phyloP scores from a whole-genome alignment of 495 filamentous ascomycete genomes.

The Trichocladium uniseriatum region DNA sequence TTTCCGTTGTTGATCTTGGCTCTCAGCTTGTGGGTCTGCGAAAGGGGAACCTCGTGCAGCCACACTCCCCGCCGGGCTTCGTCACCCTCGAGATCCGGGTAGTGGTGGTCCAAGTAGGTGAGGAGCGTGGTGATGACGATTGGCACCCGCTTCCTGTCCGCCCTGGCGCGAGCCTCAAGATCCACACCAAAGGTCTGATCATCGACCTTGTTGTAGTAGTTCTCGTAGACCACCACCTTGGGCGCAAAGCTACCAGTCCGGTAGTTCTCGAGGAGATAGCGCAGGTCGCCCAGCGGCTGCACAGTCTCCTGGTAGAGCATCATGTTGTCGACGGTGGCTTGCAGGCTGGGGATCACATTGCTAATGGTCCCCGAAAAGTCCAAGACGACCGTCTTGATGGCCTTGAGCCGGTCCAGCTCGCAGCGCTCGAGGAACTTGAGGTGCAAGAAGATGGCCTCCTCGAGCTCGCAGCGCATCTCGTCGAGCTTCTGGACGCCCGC shows the following conservation, averaged over 20 bases:
- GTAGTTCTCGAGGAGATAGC: constrained; percentile 97
- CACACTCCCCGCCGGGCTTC: constrained; percentile 88
- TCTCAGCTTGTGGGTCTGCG: constrained; percentile 77
- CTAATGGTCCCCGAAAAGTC: constrained; percentile 97
- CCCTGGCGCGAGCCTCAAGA: constrained; percentile 83
- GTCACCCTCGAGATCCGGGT: constrained; percentile 95
- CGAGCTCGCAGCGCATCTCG: constrained; percentile 79
- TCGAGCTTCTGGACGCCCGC: constrained; percentile 74
- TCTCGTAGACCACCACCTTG: constrained; percentile 90
- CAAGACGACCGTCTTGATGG: constrained; percentile 93
- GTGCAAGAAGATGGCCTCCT: constrained; percentile 88
- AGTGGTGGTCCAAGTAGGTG: constrained; percentile 90
- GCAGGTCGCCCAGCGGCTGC: constrained; percentile 79
- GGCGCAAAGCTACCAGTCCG: constrained; percentile 87
- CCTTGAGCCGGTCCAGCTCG: constrained; percentile 90
- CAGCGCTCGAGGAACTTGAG: constrained; percentile 96
- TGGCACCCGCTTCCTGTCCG: constrained; percentile 91
- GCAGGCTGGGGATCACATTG: constrained; percentile 93
- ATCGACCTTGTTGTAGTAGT: constrained; percentile 97
- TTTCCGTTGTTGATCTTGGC: constrained; percentile 82
- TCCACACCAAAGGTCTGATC: constrained; percentile 98
- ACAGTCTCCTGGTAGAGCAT: constrained; percentile 98
- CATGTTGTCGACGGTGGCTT: constrained; percentile 95
- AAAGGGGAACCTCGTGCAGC: constrained; percentile 83
- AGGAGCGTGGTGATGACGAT: constrained; percentile 86